Percentiles rank a stretch among this genome's conserved stretches.
Evolutionary conservation across 2,329 filamentous ascomycete species (phyloP).

Genomic region (Sporothrix dimorphospora): DNA sequence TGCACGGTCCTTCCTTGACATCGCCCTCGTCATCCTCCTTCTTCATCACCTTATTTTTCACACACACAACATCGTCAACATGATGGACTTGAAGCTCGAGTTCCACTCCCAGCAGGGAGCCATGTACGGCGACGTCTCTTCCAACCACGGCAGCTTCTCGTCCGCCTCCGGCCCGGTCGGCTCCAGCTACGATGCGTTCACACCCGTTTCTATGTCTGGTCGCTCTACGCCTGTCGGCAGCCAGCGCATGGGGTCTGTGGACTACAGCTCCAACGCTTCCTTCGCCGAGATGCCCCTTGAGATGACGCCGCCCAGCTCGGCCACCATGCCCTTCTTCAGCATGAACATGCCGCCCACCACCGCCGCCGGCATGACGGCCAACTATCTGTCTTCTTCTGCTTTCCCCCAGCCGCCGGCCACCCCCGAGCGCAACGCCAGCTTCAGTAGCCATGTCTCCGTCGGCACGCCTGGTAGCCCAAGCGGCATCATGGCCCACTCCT

Average conservation of each 20-base stretch:
- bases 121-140: conserved; percentile 26
- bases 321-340: conserved; percentile 32
- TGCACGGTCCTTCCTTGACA: conserved; percentile 3
- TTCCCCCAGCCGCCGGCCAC: conserved; percentile 30
- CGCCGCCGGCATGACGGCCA: conserved; percentile 5
- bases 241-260: conserved; percentile 39
- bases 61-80: neutral
- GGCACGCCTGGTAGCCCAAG: conserved; percentile 61
- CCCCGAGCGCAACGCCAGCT: conserved; percentile 32
- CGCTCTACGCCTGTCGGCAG: conserved; percentile 48
- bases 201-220: conserved; percentile 46
- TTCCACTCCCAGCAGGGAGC: conserved; percentile 44
- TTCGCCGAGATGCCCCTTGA: conserved; percentile 40
- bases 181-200: conserved; percentile 49
- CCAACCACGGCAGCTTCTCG: conserved; percentile 44
- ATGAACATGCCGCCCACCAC: conserved; percentile 25
- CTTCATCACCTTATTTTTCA: neutral
- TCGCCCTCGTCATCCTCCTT: neutral
- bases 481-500: conserved; percentile 82
- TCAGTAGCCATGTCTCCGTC: conserved; percentile 29
- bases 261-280: conserved; percentile 37
- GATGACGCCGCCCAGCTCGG: conserved; percentile 43
- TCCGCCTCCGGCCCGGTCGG: conserved; percentile 40
- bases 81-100: conserved; percentile 45
- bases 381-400: conserved; percentile 14